Percentiles rank a stretch among this genome's conserved stretches.
Conservation (phyloP, 139 green algal species). For the Chlamydomonas eustigma region DNA sequence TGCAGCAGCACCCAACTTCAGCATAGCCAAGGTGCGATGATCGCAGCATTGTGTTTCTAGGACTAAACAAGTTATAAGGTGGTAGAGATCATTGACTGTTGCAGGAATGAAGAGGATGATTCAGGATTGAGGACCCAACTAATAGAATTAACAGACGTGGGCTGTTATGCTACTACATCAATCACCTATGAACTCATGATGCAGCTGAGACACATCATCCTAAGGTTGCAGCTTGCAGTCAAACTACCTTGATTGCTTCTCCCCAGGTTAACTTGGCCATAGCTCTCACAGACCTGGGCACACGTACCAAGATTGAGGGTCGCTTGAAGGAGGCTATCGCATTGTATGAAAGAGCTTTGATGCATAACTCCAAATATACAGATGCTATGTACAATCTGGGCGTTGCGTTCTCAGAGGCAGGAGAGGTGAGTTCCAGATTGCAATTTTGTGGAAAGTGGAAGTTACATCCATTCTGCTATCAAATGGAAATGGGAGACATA, state of each 20-base stretch:
- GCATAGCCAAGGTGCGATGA: constrained; percentile 41
- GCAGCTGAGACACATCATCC: too few relatives aligned
- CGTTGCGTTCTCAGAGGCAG: constrained; percentile 68
- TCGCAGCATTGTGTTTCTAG: background rate
- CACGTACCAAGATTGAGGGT: constrained; percentile 50
- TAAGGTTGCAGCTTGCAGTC: too few relatives aligned
- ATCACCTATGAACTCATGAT: too few relatives aligned
- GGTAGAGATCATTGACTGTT: background rate
- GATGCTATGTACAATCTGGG: constrained; percentile 96
- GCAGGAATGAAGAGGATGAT: too few relatives aligned
- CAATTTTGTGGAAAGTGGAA: too few relatives aligned
- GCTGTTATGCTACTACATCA: too few relatives aligned
- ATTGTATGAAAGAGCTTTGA: constrained; percentile 67
- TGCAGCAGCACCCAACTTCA: constrained; percentile 53
- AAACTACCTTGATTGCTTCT: background rate
- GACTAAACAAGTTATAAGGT: background rate
- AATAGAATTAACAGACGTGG: too few relatives aligned
- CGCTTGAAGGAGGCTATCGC: constrained; percentile 37
- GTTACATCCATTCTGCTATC: too few relatives aligned
- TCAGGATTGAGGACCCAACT: too few relatives aligned
- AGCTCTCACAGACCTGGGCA: constrained; percentile 76
- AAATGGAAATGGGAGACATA: too few relatives aligned
- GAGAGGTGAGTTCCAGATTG: constrained; percentile 16
- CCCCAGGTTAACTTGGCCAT: constrained; percentile 76
- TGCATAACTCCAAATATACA: constrained; percentile 53